These are phyloP conservation scores for Coniochaeta sp. DNA, from an alignment of 2,329 filamentous ascomycete species.

Conservation along the genomic window DNA sequence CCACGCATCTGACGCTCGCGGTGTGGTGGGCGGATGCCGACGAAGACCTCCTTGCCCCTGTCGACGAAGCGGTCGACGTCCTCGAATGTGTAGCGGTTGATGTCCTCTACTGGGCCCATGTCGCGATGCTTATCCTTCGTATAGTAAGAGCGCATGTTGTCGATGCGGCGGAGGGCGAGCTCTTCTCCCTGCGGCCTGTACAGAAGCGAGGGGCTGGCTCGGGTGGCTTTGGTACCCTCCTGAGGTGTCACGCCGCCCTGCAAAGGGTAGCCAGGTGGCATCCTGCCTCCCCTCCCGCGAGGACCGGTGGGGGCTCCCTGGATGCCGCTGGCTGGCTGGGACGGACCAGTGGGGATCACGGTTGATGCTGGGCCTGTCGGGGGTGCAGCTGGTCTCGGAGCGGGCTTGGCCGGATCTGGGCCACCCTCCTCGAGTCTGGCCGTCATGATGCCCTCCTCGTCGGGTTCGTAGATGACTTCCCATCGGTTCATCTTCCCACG, in stretches of 20 bases:
- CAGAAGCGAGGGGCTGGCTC: constrained; percentile 31
- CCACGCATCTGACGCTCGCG: constrained; percentile 36
- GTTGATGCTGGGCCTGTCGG: constrained; percentile 11
- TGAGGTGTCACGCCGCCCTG: constrained; percentile 11
- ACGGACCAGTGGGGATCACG: constrained; percentile 12
- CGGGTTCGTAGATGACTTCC: constrained; percentile 65
- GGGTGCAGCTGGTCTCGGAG: constrained; percentile 8
- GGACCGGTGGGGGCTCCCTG: constrained; percentile 20
- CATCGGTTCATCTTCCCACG: constrained; percentile 44
- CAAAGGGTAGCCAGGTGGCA: constrained; percentile 10
- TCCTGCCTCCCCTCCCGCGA: constrained; percentile 15
- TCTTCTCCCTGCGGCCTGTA: constrained; percentile 56
- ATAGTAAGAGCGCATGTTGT: constrained; percentile 44
- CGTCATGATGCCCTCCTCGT: constrained; percentile 45
- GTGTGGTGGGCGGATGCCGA: constrained; percentile 55
- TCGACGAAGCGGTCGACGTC: constrained; percentile 60
- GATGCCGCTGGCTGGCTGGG: constrained; percentile 12
- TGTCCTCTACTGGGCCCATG: constrained; percentile 43
- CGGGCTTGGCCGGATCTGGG: constrained; percentile 17
- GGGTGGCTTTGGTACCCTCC: constrained; percentile 25
- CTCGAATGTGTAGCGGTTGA: constrained; percentile 69
- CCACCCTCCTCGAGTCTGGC: constrained; percentile 48
- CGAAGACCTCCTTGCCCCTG: constrained; percentile 62
- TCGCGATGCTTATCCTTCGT: constrained; percentile 31
- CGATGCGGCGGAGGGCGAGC: constrained; percentile 57